These are phyloP conservation scores for Trichocomaceae sp. DNA, from an alignment of 2,329 filamentous ascomycete genomes.

Conservation along the genomic window DNA sequence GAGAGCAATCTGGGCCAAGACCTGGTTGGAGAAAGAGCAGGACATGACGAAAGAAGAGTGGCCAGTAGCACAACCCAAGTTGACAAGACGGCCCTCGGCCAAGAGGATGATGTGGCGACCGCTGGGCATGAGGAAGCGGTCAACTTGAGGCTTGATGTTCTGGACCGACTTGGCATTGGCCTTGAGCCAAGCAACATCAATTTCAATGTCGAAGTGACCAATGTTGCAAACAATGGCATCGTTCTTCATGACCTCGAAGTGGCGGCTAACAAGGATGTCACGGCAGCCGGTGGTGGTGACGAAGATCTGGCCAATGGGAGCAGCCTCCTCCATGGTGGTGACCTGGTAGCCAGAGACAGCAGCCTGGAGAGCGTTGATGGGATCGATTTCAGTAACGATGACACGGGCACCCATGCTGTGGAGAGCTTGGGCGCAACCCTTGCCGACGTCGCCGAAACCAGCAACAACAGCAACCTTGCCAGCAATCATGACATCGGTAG, in stretches of 20 bases:
- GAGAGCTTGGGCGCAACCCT: conserved; percentile 94
- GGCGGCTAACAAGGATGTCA: conserved; percentile 85
- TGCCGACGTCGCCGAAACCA: conserved; percentile 97
- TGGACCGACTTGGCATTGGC: conserved; percentile 84
- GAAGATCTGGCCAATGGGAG: conserved; percentile 85
- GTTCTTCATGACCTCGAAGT: conserved; percentile 95
- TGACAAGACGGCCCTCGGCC: conserved; percentile 96
- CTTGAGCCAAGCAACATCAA: conserved; percentile 99
- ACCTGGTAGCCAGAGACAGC: conserved; percentile 97
- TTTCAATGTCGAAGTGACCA: conserved; percentile 99
- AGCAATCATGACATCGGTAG: conserved; percentile 99
- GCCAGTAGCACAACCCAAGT: conserved; percentile 96
- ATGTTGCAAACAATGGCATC: conserved; percentile 99
- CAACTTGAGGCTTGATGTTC: conserved; percentile 99
- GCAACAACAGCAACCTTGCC: conserved; percentile 97
- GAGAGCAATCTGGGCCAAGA: conserved; percentile 97
- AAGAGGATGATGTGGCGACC: conserved; percentile 98
- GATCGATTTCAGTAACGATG: conserved; percentile 93
- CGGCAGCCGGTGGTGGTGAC: conserved; percentile 99
- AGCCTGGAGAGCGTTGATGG: conserved; percentile 99
- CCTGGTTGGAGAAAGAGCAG: conserved; percentile 99
- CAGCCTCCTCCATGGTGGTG: conserved; percentile 95
- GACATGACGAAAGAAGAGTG: conserved; percentile 99
- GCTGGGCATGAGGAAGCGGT: conserved; percentile 90
- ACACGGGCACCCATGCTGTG: conserved; percentile 96